These are phyloP conservation scores for Lecanosticta acicola DNA, from an alignment of 2,329 filamentous ascomycete species.

Conservation along the genomic window DNA sequence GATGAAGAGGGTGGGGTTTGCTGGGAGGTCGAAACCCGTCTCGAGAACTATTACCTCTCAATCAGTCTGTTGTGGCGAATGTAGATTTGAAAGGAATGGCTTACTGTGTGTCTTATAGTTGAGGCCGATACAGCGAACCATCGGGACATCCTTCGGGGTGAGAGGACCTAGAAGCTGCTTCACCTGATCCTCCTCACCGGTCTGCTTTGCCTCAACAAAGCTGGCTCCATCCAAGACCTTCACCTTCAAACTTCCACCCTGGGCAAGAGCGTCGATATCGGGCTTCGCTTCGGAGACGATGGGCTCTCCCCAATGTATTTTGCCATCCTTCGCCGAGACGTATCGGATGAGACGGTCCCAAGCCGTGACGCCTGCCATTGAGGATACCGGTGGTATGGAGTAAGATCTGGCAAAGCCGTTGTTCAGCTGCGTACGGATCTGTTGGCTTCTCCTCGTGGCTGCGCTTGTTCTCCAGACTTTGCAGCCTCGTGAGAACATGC, in stretches of 20 bases:
- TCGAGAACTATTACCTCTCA: no score
- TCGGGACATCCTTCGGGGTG: constrained; percentile 47
- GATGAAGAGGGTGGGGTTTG: constrained; percentile 68
- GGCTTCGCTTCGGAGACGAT: constrained; percentile 40
- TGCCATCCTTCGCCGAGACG: constrained; percentile 60
- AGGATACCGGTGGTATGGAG: not conserved
- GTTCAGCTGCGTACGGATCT: not conserved
- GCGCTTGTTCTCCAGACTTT: not conserved
- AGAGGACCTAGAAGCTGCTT: constrained; percentile 51
- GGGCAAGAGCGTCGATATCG: constrained; percentile 30
- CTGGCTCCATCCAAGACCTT: constrained; percentile 46
- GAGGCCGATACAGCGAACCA: constrained; percentile 54
- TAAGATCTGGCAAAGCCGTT: not conserved
- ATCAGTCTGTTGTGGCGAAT: no score
- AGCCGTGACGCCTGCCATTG: constrained; percentile 3
- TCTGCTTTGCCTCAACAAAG: constrained; percentile 45
- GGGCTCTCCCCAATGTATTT: constrained; percentile 68
- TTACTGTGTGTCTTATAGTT: constrained; percentile 54
- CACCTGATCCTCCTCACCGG: constrained; percentile 51
- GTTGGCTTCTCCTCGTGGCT: not conserved
- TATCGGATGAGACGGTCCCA: constrained; percentile 66
- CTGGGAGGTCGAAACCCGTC: constrained; percentile 61
- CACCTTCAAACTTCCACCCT: constrained; percentile 46
- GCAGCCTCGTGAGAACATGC: not conserved
- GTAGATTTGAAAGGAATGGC: no score